A percentile compares a stretch with the other conserved stretches of the same genome.
These are phyloP conservation scores for Polytrichum formosum DNA, from an alignment of 225 moss, liverwort and hornwort species.

Conservation along the genomic window DNA sequence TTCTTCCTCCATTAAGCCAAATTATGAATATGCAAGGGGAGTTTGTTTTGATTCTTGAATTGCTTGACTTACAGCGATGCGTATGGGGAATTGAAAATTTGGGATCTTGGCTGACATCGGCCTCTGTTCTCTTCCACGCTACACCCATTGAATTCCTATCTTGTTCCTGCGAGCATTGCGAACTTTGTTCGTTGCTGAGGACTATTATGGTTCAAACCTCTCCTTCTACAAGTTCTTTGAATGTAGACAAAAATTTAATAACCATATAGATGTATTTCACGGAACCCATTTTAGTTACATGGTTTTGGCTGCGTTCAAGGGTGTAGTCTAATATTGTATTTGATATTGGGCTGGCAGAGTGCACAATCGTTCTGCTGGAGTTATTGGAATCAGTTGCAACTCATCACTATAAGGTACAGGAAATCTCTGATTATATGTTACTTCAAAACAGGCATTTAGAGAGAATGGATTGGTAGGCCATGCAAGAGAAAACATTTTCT, in stretches of 20 bases:
- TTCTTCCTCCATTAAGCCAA: no score
- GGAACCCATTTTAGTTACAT: no score
- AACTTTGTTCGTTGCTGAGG: background rate
- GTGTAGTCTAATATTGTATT: background rate
- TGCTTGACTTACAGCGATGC: conserved; percentile 54
- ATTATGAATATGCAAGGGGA: background rate
- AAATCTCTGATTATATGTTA: no score
- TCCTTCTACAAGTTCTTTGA: no score
- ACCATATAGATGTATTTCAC: no score
- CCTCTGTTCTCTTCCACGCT: conserved; percentile 77
- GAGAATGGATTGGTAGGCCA: background rate
- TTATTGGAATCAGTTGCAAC: conserved; percentile 75
- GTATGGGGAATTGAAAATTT: conserved; percentile 86
- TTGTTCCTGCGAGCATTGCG: background rate
- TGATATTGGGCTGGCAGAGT: conserved; percentile 49
- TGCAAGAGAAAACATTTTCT: no score
- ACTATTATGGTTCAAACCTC: no score
- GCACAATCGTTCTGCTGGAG: conserved; percentile 80
- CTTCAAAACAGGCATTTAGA: background rate
- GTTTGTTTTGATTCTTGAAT: background rate
- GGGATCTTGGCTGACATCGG: conserved; percentile 79
- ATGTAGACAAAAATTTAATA: no score
- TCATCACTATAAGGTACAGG: conserved; percentile 65
- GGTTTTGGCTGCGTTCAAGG: no score
- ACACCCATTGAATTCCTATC: background rate